A percentile compares a stretch with the other conserved stretches of the same genome.
Conservation (phyloP, 2,329 filamentous ascomycete species). For the Pseudogymnoascus sp. region DNA sequence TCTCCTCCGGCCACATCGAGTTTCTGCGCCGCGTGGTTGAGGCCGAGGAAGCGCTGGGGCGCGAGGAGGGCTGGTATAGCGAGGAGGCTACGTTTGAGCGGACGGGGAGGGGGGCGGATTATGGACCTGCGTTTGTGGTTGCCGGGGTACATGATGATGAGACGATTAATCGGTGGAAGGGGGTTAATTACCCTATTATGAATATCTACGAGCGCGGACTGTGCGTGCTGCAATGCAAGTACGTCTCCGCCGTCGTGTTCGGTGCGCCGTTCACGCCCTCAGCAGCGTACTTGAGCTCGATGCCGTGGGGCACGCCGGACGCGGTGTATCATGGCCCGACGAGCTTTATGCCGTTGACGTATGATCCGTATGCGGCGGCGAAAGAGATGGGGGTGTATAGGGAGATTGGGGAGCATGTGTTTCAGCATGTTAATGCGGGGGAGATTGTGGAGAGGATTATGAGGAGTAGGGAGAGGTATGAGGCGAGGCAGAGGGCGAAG, state of each 20-base stretch:
- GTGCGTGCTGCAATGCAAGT: slow-evolving; percentile 92
- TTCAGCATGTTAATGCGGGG: slow-evolving; percentile 80
- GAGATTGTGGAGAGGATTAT: slow-evolving; percentile 88
- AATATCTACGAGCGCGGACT: slow-evolving; percentile 95
- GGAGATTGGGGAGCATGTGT: slow-evolving; percentile 68
- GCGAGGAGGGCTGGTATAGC: slow-evolving; percentile 64
- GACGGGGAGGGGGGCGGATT: slow-evolving; percentile 58
- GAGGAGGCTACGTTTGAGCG: slow-evolving; percentile 55
- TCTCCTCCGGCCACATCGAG: slow-evolving; percentile 94
- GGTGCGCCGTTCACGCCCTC: slow-evolving; percentile 82
- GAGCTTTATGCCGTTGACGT: slow-evolving; percentile 46
- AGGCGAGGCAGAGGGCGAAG: slow-evolving; percentile 84
- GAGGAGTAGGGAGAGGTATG: slow-evolving; percentile 77
- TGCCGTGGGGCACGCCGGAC: slow-evolving; percentile 66
- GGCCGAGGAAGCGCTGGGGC: slow-evolving; percentile 61
- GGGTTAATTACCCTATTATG: slow-evolving; percentile 98
- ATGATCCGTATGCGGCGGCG: slow-evolving; percentile 72
- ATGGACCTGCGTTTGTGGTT: slow-evolving; percentile 76
- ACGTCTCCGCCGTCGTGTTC: slow-evolving; percentile 80
- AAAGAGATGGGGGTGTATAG: slow-evolving; percentile 78
- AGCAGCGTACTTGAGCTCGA: slow-evolving; percentile 62
- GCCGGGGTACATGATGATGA: slow-evolving; percentile 90
- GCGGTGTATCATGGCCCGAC: slow-evolving; percentile 96
- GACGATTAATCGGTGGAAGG: slow-evolving; percentile 94
- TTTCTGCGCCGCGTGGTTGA: slow-evolving; percentile 73